phyloP scores from a whole-genome alignment of 805 yeast species.

The Clavispora carvajalis region DNA sequence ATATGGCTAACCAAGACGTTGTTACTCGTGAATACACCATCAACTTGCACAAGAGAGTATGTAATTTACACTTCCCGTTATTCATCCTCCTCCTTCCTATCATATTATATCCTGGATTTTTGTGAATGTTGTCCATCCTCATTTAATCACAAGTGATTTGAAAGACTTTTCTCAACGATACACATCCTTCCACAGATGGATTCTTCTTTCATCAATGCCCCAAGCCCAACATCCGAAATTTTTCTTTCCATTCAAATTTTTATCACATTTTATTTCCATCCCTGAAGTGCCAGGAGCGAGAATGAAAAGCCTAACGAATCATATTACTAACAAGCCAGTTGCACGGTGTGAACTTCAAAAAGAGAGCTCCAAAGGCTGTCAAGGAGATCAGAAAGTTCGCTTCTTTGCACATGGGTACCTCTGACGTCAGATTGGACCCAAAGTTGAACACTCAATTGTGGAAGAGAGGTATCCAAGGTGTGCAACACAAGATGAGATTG shows the following conservation, averaged over 20 bases:
- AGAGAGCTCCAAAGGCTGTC: slow-evolving; percentile 99
- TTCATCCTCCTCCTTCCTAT: not conserved
- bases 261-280: not conserved
- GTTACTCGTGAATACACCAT: slow-evolving; percentile 99
- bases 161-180: not conserved
- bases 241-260: no score
- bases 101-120: not conserved
- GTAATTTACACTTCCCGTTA: slow-evolving; percentile 28
- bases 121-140: not conserved
- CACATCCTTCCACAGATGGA: no score
- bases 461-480: slow-evolving; percentile 99
- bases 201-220: no score
- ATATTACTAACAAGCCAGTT: slow-evolving; percentile 57
- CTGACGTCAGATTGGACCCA: slow-evolving; percentile 98
- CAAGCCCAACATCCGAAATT: no score
- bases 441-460: slow-evolving; percentile 96
- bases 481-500: slow-evolving; percentile 95
- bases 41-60: slow-evolving; percentile 98
- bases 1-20: slow-evolving; percentile 94
- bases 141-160: not conserved
- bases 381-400: slow-evolving; percentile 99
- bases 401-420: slow-evolving; percentile 97
- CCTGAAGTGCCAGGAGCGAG: not conserved
- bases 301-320: not conserved
- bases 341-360: slow-evolving; percentile 98